These are phyloP conservation scores for Colletotrichum falcatum DNA, from an alignment of 2,329 filamentous ascomycete genomes.

Conservation along the genomic window DNA sequence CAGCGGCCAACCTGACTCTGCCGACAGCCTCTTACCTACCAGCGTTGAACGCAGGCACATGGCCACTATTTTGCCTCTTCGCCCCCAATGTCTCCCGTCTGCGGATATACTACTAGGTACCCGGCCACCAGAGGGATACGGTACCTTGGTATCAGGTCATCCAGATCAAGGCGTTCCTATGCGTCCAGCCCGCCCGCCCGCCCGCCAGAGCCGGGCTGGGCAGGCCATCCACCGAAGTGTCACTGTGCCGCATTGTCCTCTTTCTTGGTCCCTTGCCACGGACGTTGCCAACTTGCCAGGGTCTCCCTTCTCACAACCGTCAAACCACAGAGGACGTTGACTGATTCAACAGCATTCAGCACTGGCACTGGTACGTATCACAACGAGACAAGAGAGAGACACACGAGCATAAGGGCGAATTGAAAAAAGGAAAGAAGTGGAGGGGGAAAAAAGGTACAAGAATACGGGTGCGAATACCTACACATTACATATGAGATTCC, in stretches of 20 bases:
- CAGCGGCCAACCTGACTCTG: constrained; percentile 36
- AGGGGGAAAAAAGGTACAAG: neutral
- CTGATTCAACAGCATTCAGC: neutral
- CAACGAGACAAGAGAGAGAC: constrained; percentile 7
- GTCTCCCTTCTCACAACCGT: constrained; percentile 31
- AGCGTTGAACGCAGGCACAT: neutral
- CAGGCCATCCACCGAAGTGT: neutral
- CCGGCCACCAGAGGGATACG: neutral
- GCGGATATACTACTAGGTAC: no score
- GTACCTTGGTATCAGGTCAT: neutral
- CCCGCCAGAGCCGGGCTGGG: neutral
- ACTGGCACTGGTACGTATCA: constrained; percentile 13
- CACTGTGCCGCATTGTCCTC: constrained; percentile 26
- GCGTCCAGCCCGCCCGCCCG: neutral
- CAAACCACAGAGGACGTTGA: constrained; percentile 14
- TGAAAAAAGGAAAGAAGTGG: no score
- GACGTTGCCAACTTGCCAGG: constrained; percentile 20
- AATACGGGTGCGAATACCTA: neutral
- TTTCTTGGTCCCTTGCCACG: constrained; percentile 18
- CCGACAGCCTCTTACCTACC: neutral
- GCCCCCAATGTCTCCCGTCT: neutral
- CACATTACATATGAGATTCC: constrained; percentile 14
- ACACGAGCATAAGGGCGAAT: neutral
- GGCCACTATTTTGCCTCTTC: constrained; percentile 7
- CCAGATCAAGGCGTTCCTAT: neutral